Evolutionary conservation across 1,284 basidiomycete species (phyloP).

Genomic region (Rhizoctonia solani): DNA sequence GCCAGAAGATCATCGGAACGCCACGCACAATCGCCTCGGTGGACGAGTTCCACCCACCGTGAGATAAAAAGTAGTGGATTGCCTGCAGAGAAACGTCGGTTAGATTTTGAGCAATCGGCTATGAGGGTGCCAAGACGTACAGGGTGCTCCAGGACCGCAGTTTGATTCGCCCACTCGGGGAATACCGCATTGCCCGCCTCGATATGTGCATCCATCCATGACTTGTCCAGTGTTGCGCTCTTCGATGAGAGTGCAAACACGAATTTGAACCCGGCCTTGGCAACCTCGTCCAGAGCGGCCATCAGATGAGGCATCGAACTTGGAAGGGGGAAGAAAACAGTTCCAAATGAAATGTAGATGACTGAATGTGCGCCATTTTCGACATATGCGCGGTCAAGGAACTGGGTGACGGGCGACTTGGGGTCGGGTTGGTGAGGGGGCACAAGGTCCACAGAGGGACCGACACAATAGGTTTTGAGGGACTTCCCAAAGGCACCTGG

Average conservation of each 20-base stretch:
- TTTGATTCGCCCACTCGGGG: constrained; percentile 24
- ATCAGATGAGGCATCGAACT: constrained; percentile 2
- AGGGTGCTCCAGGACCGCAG: constrained; percentile 24
- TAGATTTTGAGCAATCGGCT: too few relatives aligned
- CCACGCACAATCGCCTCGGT: constrained; percentile 13
- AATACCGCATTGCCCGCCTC: constrained; percentile 17
- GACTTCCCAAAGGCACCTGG: neutral
- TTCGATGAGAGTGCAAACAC: neutral
- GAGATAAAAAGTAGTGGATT: constrained; percentile 26
- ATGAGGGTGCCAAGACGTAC: too few relatives aligned
- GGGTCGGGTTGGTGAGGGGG: neutral
- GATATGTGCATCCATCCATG: neutral
- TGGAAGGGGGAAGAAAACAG: constrained; percentile 4
- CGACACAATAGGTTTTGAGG: neutral
- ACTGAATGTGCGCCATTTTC: constrained; percentile 12
- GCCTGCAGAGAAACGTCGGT: neutral
- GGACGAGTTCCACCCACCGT: constrained; percentile 23
- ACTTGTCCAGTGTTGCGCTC: neutral
- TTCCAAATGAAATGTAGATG: constrained; percentile 31
- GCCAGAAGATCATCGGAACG: constrained; percentile 32
- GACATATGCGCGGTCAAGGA: constrained; percentile 30
- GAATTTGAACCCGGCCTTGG: neutral
- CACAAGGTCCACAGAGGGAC: neutral
- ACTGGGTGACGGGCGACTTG: neutral
- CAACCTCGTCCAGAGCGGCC: constrained; percentile 5